Evolutionary conservation across 371 early-diverging fungal genomes (phyloP).

Genomic region (Rhizopus stolonifer): DNA sequence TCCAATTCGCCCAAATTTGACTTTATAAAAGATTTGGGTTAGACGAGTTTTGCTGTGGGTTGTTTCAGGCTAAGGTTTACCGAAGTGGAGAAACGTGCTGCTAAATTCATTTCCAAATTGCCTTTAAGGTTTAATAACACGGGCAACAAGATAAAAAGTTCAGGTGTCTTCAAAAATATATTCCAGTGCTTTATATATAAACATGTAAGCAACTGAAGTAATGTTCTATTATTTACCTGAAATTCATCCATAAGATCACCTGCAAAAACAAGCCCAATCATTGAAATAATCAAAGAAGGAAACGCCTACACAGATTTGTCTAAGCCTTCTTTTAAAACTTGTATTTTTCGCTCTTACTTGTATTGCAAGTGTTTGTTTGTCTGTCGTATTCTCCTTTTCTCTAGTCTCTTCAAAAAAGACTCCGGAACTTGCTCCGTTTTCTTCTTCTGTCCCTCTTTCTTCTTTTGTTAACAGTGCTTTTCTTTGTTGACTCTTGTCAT

Average conservation of each 20-base stretch:
- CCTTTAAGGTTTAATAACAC: conserved; percentile 83
- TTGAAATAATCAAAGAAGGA: conserved; percentile 71
- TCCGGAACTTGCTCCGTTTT: background rate
- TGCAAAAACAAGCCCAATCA: conserved; percentile 70
- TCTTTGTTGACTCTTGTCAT: background rate
- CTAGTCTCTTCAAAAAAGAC: background rate
- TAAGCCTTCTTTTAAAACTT: background rate
- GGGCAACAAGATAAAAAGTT: conserved; percentile 83
- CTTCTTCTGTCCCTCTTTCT: background rate
- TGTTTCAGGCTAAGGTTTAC: conserved; percentile 35
- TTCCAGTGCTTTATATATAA: conserved; percentile 54
- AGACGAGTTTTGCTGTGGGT: too few relatives aligned
- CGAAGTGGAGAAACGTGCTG: conserved; percentile 78
- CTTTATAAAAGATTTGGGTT: conserved; percentile 30
- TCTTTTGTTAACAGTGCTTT: background rate
- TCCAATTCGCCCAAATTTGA: conserved; percentile 70
- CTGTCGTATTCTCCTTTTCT: background rate
- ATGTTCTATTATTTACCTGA: conserved; percentile 41
- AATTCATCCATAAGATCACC: conserved; percentile 69
- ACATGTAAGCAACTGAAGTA: background rate
- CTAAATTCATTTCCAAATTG: conserved; percentile 87
- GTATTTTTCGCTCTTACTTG: background rate
- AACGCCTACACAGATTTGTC: conserved; percentile 48
- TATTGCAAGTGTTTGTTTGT: background rate
- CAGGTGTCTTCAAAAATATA: conserved; percentile 67